These are phyloP conservation scores for Stachybotrys elegans DNA, from an alignment of 2,329 filamentous ascomycete species.

Conservation along the genomic window DNA sequence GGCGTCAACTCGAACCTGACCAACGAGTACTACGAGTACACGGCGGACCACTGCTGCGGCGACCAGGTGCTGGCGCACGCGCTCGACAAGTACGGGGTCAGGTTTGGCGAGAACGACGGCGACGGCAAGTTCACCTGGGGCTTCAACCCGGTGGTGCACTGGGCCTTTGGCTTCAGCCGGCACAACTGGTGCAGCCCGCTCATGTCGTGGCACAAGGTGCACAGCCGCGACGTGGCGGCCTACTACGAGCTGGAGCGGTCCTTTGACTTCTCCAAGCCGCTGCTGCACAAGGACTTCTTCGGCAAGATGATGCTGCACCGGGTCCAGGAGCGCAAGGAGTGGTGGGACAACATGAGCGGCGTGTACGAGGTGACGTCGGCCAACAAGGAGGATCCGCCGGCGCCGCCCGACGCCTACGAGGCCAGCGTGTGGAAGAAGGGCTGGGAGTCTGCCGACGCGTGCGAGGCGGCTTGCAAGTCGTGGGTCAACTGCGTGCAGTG, in stretches of 20 bases:
- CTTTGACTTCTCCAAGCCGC: constrained; percentile 4
- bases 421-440: constrained; percentile 11
- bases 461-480: constrained; percentile 14
- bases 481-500: constrained; percentile 16
- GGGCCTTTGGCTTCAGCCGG: constrained; percentile 14
- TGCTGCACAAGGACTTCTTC: constrained; percentile 18
- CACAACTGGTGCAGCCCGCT: constrained; percentile 18
- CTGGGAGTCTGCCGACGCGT: constrained; percentile 15
- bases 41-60: constrained; percentile 17
- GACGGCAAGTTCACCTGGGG: constrained; percentile 18
- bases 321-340: constrained; percentile 12
- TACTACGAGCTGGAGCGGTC: constrained; percentile 15
- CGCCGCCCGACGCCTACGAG: constrained; percentile 10
- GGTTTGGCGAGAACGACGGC: constrained; percentile 18
- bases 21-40: constrained; percentile 16
- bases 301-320: constrained; percentile 11
- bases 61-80: constrained; percentile 17
- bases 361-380: constrained; percentile 14
- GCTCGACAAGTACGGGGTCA: constrained; percentile 13
- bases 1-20: constrained; percentile 10
- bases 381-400: constrained; percentile 11
- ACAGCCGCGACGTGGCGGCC: constrained; percentile 15
- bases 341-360: constrained; percentile 18
- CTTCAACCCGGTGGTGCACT: constrained; percentile 18
- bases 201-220: constrained; percentile 19